Conservation (phyloP, 495 filamentous ascomycete genomes). For the Jackrogersella minutella region DNA sequence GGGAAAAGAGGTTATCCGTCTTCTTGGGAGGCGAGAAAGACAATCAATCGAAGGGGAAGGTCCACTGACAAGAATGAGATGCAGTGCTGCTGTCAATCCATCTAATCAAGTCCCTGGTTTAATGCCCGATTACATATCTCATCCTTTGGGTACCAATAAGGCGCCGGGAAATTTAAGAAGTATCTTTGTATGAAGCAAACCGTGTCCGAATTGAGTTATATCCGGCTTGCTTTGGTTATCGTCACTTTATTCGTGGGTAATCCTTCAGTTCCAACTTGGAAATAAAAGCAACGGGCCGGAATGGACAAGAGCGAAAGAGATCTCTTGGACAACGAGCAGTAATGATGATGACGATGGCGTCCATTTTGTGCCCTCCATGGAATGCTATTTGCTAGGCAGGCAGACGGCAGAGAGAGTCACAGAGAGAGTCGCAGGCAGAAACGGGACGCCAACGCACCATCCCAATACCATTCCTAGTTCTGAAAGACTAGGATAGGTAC, state of each 20-base stretch:
- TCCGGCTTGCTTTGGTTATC: conserved; percentile 11
- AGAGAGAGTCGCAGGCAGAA: conserved; percentile 27
- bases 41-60: conserved; percentile 9
- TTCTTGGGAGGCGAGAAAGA: conserved; percentile 21
- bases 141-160: conserved; percentile 41
- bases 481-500: conserved; percentile 12
- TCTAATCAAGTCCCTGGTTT: conserved; percentile 31
- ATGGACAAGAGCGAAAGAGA: conserved; percentile 2
- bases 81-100: conserved; percentile 21
- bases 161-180: conserved; percentile 18
- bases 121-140: conserved; percentile 38
- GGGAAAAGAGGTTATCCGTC: not conserved
- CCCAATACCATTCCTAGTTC: conserved; percentile 25
- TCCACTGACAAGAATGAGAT: conserved; percentile 25
- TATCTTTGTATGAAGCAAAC: conserved; percentile 6
- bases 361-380: conserved; percentile 16
- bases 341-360: conserved; percentile 30
- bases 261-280: conserved; percentile 16
- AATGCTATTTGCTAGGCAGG: conserved; percentile 33
- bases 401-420: conserved; percentile 25
- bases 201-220: conserved; percentile 25
- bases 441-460: conserved; percentile 36
- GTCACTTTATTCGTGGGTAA: conserved; percentile 14
- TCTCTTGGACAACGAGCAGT: conserved; percentile 18
- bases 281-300: conserved; percentile 11